These are phyloP conservation scores for Xylaria sp. DNA, from an alignment of 2,329 filamentous ascomycete species.

Conservation along the genomic window DNA sequence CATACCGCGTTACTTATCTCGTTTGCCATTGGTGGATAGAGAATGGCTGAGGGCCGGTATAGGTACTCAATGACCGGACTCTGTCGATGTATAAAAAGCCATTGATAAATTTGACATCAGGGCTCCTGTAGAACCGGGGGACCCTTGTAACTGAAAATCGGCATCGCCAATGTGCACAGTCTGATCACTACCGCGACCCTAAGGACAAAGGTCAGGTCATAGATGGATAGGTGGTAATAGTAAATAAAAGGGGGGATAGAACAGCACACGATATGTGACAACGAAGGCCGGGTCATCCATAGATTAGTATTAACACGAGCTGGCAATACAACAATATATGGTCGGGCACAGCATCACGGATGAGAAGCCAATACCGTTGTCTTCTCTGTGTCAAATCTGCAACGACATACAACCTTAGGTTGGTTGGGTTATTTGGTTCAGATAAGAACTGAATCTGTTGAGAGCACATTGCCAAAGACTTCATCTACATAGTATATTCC, in stretches of 20 bases:
- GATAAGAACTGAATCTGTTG: neutral
- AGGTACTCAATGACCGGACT: neutral
- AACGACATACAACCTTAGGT: neutral
- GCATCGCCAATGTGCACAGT: neutral
- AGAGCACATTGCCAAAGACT: neutral
- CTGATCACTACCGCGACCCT: neutral
- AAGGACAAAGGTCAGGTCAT: neutral
- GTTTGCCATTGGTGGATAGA: neutral
- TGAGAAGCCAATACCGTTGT: neutral
- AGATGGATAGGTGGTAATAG: neutral
- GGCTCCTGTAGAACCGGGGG: too few species aligned
- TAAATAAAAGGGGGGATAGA: neutral
- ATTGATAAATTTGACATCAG: neutral
- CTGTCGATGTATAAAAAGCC: neutral
- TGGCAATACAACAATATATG: neutral
- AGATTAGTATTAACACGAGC: neutral
- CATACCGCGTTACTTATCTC: neutral
- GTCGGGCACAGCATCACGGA: neutral
- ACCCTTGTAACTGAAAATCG: neutral
- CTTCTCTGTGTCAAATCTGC: neutral
- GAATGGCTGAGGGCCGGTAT: neutral
- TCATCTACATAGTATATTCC: too few species aligned
- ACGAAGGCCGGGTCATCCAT: neutral
- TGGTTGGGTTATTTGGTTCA: neutral
- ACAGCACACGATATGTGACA: neutral